Conservation (phyloP, 2,329 filamentous ascomycete species). For the Niveomyces coronatus region DNA sequence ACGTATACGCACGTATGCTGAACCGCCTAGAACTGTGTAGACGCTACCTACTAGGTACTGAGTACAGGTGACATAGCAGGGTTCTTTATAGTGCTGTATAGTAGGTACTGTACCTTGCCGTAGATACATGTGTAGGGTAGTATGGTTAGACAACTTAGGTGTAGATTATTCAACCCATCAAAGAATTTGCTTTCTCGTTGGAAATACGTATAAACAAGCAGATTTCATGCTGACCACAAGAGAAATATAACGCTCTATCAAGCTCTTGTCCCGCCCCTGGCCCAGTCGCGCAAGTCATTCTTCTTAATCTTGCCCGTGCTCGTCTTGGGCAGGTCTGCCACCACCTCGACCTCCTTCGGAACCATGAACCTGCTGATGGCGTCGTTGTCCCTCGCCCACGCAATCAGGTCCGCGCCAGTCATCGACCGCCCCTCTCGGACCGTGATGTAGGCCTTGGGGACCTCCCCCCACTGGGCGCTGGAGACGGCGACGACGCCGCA, state of each 20-base stretch:
- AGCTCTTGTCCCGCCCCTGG: conserved; percentile 32
- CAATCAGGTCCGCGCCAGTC: conserved; percentile 54
- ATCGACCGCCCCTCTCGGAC: conserved; percentile 52
- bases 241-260: neutral
- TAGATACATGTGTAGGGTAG: too few species aligned
- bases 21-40: too few species aligned
- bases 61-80: too few species aligned
- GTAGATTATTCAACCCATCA: too few species aligned
- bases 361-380: conserved; percentile 88
- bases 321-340: conserved; percentile 88
- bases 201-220: neutral
- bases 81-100: too few species aligned
- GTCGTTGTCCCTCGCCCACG: conserved; percentile 75
- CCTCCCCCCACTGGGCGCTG: conserved; percentile 88
- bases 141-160: too few species aligned
- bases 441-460: conserved; percentile 90
- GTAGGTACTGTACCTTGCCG: too few species aligned
- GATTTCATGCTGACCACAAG: neutral
- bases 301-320: conserved; percentile 96
- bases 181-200: too few species aligned
- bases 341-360: conserved; percentile 60
- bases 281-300: conserved; percentile 84
- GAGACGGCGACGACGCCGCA: conserved; percentile 81
- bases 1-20: too few species aligned
- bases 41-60: too few species aligned